A percentile compares a stretch with the other conserved stretches of the same genome.
Conservation (phyloP, 2,329 filamentous ascomycete genomes). For the Aspergillus neotritici region DNA sequence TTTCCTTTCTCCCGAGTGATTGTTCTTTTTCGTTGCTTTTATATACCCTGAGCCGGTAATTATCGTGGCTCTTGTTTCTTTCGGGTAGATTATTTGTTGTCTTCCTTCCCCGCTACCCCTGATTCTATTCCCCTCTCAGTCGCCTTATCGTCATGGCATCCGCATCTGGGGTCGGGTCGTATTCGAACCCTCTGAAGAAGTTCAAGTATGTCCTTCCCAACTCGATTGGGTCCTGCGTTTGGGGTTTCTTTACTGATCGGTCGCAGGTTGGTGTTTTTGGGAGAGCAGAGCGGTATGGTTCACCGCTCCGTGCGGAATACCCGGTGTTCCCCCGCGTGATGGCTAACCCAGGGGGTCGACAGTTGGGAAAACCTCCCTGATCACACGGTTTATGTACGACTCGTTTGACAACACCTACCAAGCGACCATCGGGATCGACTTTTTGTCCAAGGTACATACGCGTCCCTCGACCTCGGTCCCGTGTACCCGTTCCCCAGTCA, state of each 20-base stretch:
- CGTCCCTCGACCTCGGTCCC: constrained; percentile 1
- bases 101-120: constrained; percentile 24
- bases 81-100: neutral
- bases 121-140: constrained; percentile 20
- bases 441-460: constrained; percentile 79
- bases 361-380: constrained; percentile 98
- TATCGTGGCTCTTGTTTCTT: too few relatives aligned
- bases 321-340: neutral
- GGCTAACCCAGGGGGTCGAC: constrained; percentile 18
- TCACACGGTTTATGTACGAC: constrained; percentile 99
- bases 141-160: constrained; percentile 61
- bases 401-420: constrained; percentile 99
- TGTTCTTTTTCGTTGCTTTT: neutral
- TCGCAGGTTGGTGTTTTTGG: constrained; percentile 84
- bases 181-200: constrained; percentile 99
- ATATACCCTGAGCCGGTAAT: too few relatives aligned
- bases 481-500: constrained; percentile 3
- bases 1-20: constrained; percentile 4
- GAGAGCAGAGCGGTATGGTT: constrained; percentile 88
- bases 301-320: constrained; percentile 8
- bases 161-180: constrained; percentile 69
- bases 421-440: constrained; percentile 98
- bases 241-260: constrained; percentile 22
- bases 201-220: constrained; percentile 68
- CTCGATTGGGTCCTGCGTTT: neutral